Conservation (phyloP, 1,139 yeast genomes). For the Yamadazyma conglobata region DNA sequence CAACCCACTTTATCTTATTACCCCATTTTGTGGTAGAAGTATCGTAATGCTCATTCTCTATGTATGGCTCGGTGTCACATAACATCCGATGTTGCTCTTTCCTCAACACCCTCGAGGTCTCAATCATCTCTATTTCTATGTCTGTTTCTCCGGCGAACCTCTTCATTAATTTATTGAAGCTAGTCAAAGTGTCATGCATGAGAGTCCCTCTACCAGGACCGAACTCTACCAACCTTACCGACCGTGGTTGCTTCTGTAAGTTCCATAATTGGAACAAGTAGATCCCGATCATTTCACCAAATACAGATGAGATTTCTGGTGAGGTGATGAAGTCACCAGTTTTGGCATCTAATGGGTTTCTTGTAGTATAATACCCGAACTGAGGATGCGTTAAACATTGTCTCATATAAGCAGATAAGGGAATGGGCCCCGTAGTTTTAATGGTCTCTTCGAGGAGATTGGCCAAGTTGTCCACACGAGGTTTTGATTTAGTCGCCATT, state of each 20-base stretch:
- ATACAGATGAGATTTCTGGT: constrained; percentile 84
- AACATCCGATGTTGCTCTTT: constrained; percentile 52
- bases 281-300: constrained; percentile 82
- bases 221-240: constrained; percentile 66
- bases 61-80: constrained; percentile 33
- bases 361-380: constrained; percentile 75
- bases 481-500: constrained; percentile 16
- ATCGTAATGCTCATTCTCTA: constrained; percentile 20
- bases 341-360: constrained; percentile 63
- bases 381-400: constrained; percentile 80
- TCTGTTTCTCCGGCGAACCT: constrained; percentile 5
- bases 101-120: constrained; percentile 68
- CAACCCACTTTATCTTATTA: constrained; percentile 62
- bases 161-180: constrained; percentile 41
- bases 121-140: constrained; percentile 56
- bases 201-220: constrained; percentile 89
- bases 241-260: constrained; percentile 48
- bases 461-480: constrained; percentile 26
- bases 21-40: constrained; percentile 51
- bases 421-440: constrained; percentile 71
- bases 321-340: constrained; percentile 80
- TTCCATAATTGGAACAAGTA: constrained; percentile 68
- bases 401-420: constrained; percentile 73
- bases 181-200: constrained; percentile 58
- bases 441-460: constrained; percentile 52